Evolutionary conservation across 2,329 filamentous ascomycete species (phyloP).

Genomic region (Onygenales sp.): DNA sequence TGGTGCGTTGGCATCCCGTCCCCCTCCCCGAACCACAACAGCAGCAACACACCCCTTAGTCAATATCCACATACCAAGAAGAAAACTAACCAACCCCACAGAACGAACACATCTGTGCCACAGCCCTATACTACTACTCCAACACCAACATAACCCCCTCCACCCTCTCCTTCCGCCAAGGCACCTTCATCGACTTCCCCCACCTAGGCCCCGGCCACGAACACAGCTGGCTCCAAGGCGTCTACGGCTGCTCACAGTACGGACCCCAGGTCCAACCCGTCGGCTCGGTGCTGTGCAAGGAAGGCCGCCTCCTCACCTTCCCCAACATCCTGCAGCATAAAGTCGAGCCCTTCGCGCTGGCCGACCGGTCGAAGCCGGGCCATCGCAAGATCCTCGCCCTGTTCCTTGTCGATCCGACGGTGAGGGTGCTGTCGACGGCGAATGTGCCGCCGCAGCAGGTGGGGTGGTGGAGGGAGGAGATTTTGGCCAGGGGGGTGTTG

Average conservation of each 20-base stretch:
- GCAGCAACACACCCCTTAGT: too few species aligned
- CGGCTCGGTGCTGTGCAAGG: slow-evolving; percentile 7
- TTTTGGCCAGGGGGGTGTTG: neutral
- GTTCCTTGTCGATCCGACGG: slow-evolving; percentile 9
- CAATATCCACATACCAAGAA: too few species aligned
- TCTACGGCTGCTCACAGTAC: slow-evolving; percentile 7
- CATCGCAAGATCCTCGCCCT: slow-evolving; percentile 9
- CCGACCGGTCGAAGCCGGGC: slow-evolving; percentile 7
- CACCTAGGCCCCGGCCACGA: slow-evolving; percentile 18
- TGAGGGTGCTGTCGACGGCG: slow-evolving; percentile 8
- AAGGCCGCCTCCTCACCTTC: slow-evolving; percentile 11
- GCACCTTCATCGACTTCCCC: slow-evolving; percentile 17
- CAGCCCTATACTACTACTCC: slow-evolving; percentile 54
- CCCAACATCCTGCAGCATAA: slow-evolving; percentile 10
- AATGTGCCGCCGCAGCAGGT: slow-evolving; percentile 6
- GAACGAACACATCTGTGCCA: slow-evolving; percentile 57
- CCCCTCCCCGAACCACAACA: too few species aligned
- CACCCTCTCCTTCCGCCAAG: slow-evolving; percentile 43
- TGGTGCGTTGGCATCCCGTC: slow-evolving; percentile 16
- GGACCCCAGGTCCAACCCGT: slow-evolving; percentile 5
- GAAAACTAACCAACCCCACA: slow-evolving; percentile 5
- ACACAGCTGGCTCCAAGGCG: slow-evolving; percentile 3
- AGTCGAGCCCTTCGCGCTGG: slow-evolving; percentile 4
- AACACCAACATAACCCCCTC: slow-evolving; percentile 49
- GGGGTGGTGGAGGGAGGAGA: slow-evolving; percentile 7